These are phyloP conservation scores for Taxillus chinensis DNA, from an alignment of 164 flowering plant species.

Conservation along the genomic window DNA sequence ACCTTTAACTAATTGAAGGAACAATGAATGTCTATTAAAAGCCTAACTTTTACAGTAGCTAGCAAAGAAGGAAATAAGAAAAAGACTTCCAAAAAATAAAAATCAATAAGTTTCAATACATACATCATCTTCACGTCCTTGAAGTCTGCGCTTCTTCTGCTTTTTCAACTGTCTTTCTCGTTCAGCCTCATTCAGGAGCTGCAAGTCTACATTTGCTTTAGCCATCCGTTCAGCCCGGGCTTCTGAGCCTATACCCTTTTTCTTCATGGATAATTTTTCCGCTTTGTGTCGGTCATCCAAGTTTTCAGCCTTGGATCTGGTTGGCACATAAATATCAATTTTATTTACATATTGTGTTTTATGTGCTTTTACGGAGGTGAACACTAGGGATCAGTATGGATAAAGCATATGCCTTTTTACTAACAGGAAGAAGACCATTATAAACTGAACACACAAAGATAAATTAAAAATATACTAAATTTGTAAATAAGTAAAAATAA, in stretches of 20 bases:
- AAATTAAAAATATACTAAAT: too few relatives aligned
- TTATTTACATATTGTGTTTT: background rate
- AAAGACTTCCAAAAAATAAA: background rate
- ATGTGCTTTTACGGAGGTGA: background rate
- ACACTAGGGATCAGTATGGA: background rate
- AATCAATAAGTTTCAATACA: slow-evolving; percentile 8
- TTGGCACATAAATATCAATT: background rate
- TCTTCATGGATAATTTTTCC: slow-evolving; percentile 66
- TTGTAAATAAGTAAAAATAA: too few relatives aligned
- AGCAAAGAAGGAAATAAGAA: background rate
- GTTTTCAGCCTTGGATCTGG: slow-evolving; percentile 39
- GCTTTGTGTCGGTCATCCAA: slow-evolving; percentile 41
- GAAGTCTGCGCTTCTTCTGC: slow-evolving; percentile 75
- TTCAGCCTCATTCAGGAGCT: slow-evolving; percentile 58
- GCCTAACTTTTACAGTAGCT: background rate
- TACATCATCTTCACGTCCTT: slow-evolving; percentile 93
- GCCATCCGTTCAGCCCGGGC: slow-evolving; percentile 76
- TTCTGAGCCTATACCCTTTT: slow-evolving; percentile 89
- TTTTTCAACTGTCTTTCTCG: slow-evolving; percentile 61
- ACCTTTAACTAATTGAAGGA: too few relatives aligned
- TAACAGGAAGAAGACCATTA: background rate
- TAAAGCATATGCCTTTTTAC: background rate
- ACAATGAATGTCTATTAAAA: too few relatives aligned
- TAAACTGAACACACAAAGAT: background rate
- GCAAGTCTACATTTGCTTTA: slow-evolving; percentile 70